phyloP scores from a whole-genome alignment of 2,329 filamentous ascomycete genomes.

The Elsinoe necatrix region DNA sequence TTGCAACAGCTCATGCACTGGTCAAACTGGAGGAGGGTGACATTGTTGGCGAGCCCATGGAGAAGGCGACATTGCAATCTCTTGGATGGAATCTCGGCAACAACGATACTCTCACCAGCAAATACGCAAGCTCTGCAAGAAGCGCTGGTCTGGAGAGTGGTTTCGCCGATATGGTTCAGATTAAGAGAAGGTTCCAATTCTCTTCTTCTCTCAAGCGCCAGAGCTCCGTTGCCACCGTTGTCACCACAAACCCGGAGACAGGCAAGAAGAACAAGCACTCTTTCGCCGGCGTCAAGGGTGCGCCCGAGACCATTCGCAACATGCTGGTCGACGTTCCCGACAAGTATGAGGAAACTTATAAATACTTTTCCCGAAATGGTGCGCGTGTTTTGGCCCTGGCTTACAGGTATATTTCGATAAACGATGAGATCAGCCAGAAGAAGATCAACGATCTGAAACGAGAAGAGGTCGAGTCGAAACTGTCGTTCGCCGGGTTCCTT shows the following conservation, averaged over 20 bases:
- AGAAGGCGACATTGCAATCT: slow-evolving; percentile 84
- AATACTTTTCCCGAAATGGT: slow-evolving; percentile 93
- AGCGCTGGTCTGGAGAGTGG: slow-evolving; percentile 39
- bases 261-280: slow-evolving; percentile 73
- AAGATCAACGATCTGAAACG: slow-evolving; percentile 91
- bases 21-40: slow-evolving; percentile 96
- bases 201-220: slow-evolving; percentile 94
- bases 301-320: slow-evolving; percentile 90
- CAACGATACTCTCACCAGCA: slow-evolving; percentile 74
- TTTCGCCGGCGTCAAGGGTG: slow-evolving; percentile 92
- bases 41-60: slow-evolving; percentile 96
- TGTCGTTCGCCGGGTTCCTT: slow-evolving; percentile 89
- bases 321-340: slow-evolving; percentile 77
- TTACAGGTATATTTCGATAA: slow-evolving; percentile 80
- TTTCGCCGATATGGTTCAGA: slow-evolving; percentile 70
- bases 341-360: slow-evolving; percentile 96
- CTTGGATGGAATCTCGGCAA: slow-evolving; percentile 89
- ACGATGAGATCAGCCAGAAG: slow-evolving; percentile 70
- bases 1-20: slow-evolving; percentile 89
- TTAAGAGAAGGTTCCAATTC: slow-evolving; percentile 96
- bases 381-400: slow-evolving; percentile 88
- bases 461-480: slow-evolving; percentile 75
- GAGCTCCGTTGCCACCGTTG: slow-evolving; percentile 81
- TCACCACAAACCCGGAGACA: slow-evolving; percentile 60
- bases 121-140: slow-evolving; percentile 42